Conservation (phyloP, 805 yeast genomes). For the Metschnikowia lochheadii region DNA sequence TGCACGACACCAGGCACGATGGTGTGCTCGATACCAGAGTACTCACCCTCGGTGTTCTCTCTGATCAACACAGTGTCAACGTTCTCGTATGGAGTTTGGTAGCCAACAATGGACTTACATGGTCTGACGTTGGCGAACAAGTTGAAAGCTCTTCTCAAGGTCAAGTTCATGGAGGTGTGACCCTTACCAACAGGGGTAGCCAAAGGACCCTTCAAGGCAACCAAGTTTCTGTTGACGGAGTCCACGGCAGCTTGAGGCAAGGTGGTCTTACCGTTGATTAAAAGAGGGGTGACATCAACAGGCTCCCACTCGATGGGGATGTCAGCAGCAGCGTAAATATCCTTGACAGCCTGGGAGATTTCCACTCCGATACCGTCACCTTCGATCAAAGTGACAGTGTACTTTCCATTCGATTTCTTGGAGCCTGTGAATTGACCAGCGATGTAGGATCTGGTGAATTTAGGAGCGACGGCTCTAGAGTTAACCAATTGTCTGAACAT, state of each 20-base stretch:
- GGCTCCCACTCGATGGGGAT: conserved; percentile 98
- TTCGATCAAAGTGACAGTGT: conserved; percentile 91
- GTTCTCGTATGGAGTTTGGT: conserved; percentile 81
- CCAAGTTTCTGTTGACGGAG: conserved; percentile 86
- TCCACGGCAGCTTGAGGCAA: conserved; percentile 90
- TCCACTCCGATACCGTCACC: conserved; percentile 99
- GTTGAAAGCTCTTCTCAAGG: conserved; percentile 94
- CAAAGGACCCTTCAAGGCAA: conserved; percentile 96
- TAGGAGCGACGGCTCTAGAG: conserved; percentile 17
- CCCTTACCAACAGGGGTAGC: conserved; percentile 99
- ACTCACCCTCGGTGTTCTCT: conserved; percentile 99
- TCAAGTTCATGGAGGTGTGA: conserved; percentile 94
- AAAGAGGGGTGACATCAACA: conserved; percentile 91
- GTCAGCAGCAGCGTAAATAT: conserved; percentile 87
- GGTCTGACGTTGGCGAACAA: conserved; percentile 97
- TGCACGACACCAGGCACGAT: conserved; percentile 98
- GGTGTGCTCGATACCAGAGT: conserved; percentile 98
- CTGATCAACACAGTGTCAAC: conserved; percentile 95
- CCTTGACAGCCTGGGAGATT: conserved; percentile 90
- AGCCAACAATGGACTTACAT: conserved; percentile 89
- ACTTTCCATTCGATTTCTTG: conserved; percentile 74
- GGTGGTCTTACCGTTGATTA: conserved; percentile 89
- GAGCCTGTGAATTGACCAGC: conserved; percentile 64
- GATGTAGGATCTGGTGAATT: conserved; percentile 42
- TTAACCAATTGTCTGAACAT: conserved; percentile 22